Percentiles rank a stretch among this genome's conserved stretches.
phyloP scores from a whole-genome alignment of 768 basidiomycete species.

The Cystofilobasidium macerans region DNA sequence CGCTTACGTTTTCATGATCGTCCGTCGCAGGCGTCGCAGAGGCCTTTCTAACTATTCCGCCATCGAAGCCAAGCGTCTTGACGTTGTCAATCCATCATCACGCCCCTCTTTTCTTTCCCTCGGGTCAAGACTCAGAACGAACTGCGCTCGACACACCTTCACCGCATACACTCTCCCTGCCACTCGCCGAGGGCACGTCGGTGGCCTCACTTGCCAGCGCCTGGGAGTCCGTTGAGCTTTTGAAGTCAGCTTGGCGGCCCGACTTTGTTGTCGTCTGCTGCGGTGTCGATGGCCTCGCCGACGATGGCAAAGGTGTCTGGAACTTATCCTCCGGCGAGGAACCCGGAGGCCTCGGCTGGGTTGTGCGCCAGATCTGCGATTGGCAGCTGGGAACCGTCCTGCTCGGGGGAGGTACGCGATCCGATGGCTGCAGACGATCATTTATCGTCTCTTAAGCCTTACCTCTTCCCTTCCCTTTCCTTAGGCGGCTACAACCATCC shows the following conservation, averaged over 20 bases:
- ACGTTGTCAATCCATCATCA: constrained; percentile 79
- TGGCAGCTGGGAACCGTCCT: constrained; percentile 57
- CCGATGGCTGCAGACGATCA: too few species aligned
- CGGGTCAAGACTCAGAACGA: constrained; percentile 40
- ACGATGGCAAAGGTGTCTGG: constrained; percentile 53
- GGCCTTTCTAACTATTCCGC: constrained; percentile 41
- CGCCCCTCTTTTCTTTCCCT: constrained; percentile 73
- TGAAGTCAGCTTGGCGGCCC: constrained; percentile 55
- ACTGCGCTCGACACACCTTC: constrained; percentile 44
- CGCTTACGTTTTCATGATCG: neutral
- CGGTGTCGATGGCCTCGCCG: constrained; percentile 70
- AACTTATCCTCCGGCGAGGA: constrained; percentile 52
- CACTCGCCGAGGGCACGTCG: constrained; percentile 62
- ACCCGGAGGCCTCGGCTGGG: constrained; percentile 61
- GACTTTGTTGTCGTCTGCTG: constrained; percentile 75
- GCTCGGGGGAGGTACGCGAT: constrained; percentile 78
- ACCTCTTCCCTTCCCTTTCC: neutral
- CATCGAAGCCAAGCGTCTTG: constrained; percentile 33
- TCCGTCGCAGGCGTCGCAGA: constrained; percentile 64
- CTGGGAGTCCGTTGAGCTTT: constrained; percentile 54
- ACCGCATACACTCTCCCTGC: constrained; percentile 63
- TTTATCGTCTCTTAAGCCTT: constrained; percentile 24
- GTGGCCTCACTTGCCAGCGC: constrained; percentile 51
- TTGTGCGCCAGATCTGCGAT: constrained; percentile 44
- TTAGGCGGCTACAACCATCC: constrained; percentile 70